Evolutionary conservation across 768 basidiomycete species (phyloP).

Genomic region (Lactifluus pinguis): DNA sequence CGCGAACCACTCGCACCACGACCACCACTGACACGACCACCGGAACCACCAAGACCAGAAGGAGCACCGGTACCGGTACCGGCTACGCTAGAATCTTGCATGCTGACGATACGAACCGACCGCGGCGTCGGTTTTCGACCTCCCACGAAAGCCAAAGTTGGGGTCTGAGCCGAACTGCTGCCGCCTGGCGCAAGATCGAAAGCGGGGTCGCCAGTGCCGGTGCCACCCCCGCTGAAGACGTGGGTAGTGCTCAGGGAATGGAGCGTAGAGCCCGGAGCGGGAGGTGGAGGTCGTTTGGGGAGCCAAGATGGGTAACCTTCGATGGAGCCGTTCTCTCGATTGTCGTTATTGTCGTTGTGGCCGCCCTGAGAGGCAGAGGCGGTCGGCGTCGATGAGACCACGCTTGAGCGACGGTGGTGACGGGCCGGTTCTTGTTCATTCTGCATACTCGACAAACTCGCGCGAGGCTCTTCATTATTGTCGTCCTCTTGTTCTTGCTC

Average conservation of each 20-base stretch:
- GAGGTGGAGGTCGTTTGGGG: conserved; percentile 66
- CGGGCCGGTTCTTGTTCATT: no score
- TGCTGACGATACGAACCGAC: conserved; percentile 71
- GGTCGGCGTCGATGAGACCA: not conserved
- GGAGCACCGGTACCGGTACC: no score
- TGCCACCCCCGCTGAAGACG: not conserved
- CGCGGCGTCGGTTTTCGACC: conserved; percentile 77
- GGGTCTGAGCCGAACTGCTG: conserved; percentile 1
- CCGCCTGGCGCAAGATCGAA: no score
- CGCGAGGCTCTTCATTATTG: not conserved
- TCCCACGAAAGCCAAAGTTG: conserved; percentile 30
- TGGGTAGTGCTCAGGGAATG: conserved; percentile 42
- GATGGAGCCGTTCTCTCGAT: not conserved
- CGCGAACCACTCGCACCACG: not conserved
- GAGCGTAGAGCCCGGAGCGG: conserved; percentile 63
- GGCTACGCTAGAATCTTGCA: conserved; percentile 35
- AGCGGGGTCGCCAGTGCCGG: not conserved
- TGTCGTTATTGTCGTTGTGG: not conserved
- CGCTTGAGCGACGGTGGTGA: no score
- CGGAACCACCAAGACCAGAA: no score
- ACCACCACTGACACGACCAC: no score
- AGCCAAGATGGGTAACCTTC: conserved; percentile 84
- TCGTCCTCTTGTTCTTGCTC: not conserved
- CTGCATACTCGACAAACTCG: not conserved
- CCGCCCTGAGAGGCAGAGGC: not conserved